Evolutionary conservation across 1,139 yeast species (phyloP).

Genomic region (Zygosaccharomyces pseudobailii): DNA sequence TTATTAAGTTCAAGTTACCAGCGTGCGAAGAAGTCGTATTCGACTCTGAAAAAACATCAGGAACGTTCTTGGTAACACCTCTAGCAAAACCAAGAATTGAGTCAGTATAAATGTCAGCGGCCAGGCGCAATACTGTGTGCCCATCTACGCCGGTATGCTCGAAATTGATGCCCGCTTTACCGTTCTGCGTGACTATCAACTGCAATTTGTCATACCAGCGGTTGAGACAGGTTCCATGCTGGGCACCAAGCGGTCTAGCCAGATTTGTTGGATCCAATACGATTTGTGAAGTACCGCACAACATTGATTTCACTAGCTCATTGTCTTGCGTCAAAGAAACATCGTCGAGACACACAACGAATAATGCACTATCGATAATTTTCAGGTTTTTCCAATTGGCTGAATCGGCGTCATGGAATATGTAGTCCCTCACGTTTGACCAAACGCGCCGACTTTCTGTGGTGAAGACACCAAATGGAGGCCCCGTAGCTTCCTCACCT

Average conservation of each 20-base stretch:
- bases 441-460: slow-evolving; percentile 83
- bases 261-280: slow-evolving; percentile 15
- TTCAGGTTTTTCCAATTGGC: slow-evolving; percentile 66
- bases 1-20: slow-evolving; percentile 39
- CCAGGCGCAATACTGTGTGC: slow-evolving; percentile 84
- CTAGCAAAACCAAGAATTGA: slow-evolving; percentile 83
- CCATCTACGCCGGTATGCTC: slow-evolving; percentile 97
- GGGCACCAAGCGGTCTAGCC: slow-evolving; percentile 58
- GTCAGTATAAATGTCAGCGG: slow-evolving; percentile 86
- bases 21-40: neutral
- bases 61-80: slow-evolving; percentile 75
- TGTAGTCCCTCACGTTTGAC: slow-evolving; percentile 63
- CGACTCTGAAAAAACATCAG: slow-evolving; percentile 40
- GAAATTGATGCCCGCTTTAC: slow-evolving; percentile 89
- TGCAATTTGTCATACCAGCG: slow-evolving; percentile 94
- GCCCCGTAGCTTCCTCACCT: slow-evolving; percentile 53
- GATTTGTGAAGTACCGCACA: slow-evolving; percentile 72
- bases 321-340: slow-evolving; percentile 52
- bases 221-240: slow-evolving; percentile 90
- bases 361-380: slow-evolving; percentile 74
- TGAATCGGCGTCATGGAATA: slow-evolving; percentile 40
- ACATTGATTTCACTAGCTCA: slow-evolving; percentile 73
- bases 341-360: slow-evolving; percentile 78
- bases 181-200: slow-evolving; percentile 82
- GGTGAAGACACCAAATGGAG: slow-evolving; percentile 83